Evolutionary conservation across 1,284 basidiomycete genomes (phyloP), one percentile per base, ranked within the genome.

Genomic region (Trichosporon ovoides): DNA sequence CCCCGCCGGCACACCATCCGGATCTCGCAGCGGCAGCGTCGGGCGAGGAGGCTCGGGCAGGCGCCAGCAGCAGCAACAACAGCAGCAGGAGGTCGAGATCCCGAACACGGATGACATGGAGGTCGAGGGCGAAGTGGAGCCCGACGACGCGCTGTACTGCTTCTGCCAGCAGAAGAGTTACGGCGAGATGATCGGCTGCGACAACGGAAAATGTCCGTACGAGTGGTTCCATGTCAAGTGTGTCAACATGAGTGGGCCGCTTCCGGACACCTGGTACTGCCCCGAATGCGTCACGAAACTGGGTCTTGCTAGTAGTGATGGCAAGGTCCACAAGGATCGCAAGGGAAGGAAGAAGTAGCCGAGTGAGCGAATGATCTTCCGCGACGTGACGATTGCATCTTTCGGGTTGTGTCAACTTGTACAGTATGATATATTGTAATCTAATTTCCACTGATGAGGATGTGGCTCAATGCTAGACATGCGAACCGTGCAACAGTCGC

Each of bases 181-280:
- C 69, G 93, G 93, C 36, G 88, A 93, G 76, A 96, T 96, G 93
- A 90, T 96, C 68, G 93, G 85, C 4, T 97, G 93, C 74, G 93
- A 97, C 74, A 89, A 87, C 66, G 79, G 81, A 18, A 82, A 83
- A 52, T 97, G 93, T 77, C 85, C 87, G 68, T 82, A 83, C 61
- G 92, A 96, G 85, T 96, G 93, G 91, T 95, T 92, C 81, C 91
- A 95, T 75, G 80, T 93, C 55, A 80, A 79, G 16, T 95, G 91
- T 70, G 84, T 91, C 54, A 86, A 86, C 1, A 81, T 94, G 56
- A 79, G 80, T 3, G 81, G 81, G 2, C 81, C 84, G 7, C 88
- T 90, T 11, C 73, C 85, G 5, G 89, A 88, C 1, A 81, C 80
- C 5, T 95, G 91, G 91, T 89, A 83, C 72, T 95, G 91, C 72